Evolutionary conservation across 805 yeast species (phyloP).

Genomic region (Peterozyma toletana): DNA sequence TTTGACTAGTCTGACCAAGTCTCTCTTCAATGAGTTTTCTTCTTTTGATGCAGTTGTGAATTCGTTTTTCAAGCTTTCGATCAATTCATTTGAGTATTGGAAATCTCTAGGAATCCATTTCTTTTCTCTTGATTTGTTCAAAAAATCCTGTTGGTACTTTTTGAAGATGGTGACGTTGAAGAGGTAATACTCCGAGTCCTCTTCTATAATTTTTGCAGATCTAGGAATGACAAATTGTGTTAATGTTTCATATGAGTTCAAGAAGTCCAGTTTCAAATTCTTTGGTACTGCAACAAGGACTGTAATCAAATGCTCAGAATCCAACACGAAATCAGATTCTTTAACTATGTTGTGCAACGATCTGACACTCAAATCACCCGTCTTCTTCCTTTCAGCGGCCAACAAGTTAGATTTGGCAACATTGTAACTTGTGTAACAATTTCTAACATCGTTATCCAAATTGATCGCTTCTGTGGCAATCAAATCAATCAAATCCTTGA

Average conservation of each 20-base stretch:
- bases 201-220: slow-evolving; percentile 61
- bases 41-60: slow-evolving; percentile 66
- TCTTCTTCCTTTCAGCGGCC: slow-evolving; percentile 87
- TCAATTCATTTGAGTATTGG: slow-evolving; percentile 70
- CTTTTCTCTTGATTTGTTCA: slow-evolving; percentile 66
- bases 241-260: slow-evolving; percentile 67
- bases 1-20: slow-evolving; percentile 72
- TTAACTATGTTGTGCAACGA: slow-evolving; percentile 85
- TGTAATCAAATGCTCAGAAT: slow-evolving; percentile 81
- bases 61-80: slow-evolving; percentile 71
- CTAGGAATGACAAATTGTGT: slow-evolving; percentile 87
- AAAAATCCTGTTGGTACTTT: slow-evolving; percentile 66
- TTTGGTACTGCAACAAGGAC: slow-evolving; percentile 87
- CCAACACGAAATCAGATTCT: slow-evolving; percentile 74
- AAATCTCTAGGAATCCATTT: slow-evolving; percentile 94
- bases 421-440: slow-evolving; percentile 67
- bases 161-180: slow-evolving; percentile 81
- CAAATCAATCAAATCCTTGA: slow-evolving; percentile 62
- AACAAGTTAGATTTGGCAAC: slow-evolving; percentile 76
- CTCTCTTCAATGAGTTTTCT: slow-evolving; percentile 69
- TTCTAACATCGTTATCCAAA: slow-evolving; percentile 78
- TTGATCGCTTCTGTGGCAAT: slow-evolving; percentile 74
- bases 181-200: slow-evolving; percentile 68
- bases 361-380: slow-evolving; percentile 88
- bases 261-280: slow-evolving; percentile 49